These are phyloP conservation scores for Diaporthe ilicicola DNA, from an alignment of 2,329 filamentous ascomycete genomes.

Conservation along the genomic window DNA sequence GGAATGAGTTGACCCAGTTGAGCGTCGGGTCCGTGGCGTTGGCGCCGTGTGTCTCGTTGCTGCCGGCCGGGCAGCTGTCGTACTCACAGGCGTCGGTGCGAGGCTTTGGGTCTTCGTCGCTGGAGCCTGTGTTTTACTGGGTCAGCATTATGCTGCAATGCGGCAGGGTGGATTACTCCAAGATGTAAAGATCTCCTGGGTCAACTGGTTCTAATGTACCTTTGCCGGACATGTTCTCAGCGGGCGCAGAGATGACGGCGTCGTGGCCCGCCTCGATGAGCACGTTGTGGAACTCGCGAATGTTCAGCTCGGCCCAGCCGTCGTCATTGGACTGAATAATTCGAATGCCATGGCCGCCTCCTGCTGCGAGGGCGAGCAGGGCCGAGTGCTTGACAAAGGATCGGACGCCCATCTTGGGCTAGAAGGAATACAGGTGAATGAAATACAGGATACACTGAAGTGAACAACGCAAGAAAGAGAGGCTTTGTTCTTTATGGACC, in stretches of 20 bases:
- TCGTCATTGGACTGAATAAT: conserved; percentile 76
- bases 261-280: conserved; percentile 65
- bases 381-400: conserved; percentile 28
- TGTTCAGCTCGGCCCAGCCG: conserved; percentile 76
- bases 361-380: conserved; percentile 19
- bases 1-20: conserved; percentile 78
- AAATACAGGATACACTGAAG: not conserved
- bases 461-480: not conserved
- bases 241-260: conserved; percentile 71
- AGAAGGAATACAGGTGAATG: not conserved
- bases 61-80: conserved; percentile 66
- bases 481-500: not conserved
- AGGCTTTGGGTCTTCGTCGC: conserved; percentile 54
- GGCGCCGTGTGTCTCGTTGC: conserved; percentile 59
- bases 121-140: conserved; percentile 55
- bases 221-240: conserved; percentile 71
- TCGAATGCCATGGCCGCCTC: conserved; percentile 38
- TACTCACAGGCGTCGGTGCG: conserved; percentile 66
- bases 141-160: not conserved
- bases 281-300: conserved; percentile 66
- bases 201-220: conserved; percentile 48
- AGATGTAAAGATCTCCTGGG: too few species aligned
- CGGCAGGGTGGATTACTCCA: not conserved
- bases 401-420: conserved; percentile 28
- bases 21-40: conserved; percentile 66